These are phyloP conservation scores for Theileria orientalis DNA, from an alignment of 169 alveolate species.

Conservation along the genomic window DNA sequence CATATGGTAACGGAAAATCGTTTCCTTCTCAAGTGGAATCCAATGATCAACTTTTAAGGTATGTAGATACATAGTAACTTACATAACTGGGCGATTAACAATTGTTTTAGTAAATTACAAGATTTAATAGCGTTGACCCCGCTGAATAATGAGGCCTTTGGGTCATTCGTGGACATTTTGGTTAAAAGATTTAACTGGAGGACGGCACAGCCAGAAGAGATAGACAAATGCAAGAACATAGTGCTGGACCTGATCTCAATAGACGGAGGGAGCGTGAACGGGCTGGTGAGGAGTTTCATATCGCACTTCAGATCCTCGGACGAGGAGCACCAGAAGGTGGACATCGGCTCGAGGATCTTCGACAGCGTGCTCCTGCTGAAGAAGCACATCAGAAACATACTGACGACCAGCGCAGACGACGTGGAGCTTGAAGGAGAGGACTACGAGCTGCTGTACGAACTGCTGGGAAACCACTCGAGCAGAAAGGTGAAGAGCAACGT, in stretches of 20 bases:
- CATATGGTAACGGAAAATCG: neutral
- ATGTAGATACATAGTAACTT: neutral
- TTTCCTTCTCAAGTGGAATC: too few relatives aligned
- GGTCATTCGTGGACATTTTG: constrained; percentile 16
- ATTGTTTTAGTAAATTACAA: constrained; percentile 11
- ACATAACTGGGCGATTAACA: neutral
- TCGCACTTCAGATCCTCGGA: constrained; percentile 17
- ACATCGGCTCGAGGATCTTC: constrained; percentile 22
- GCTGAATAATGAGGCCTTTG: constrained; percentile 13
- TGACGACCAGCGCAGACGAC: constrained; percentile 16
- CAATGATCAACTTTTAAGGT: neutral
- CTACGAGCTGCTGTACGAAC: constrained; percentile 33
- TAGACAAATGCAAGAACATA: constrained; percentile 20
- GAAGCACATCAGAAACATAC: constrained; percentile 38
- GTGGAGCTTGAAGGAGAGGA: constrained; percentile 59
- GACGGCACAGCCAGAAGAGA: constrained; percentile 18
- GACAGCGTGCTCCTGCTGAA: constrained; percentile 34
- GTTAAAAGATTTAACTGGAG: constrained; percentile 41
- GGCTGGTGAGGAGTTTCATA: constrained; percentile 17
- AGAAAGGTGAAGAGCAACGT: constrained; percentile 6
- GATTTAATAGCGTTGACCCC: neutral
- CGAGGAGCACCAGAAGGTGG: constrained; percentile 34
- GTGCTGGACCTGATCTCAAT: constrained; percentile 40
- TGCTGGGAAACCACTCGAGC: constrained; percentile 54
- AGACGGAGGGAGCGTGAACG: constrained; percentile 13